Base-by-base conservation (phyloP, 1,139 yeast species). In the Hyphopichia buzzinii region DNA sequence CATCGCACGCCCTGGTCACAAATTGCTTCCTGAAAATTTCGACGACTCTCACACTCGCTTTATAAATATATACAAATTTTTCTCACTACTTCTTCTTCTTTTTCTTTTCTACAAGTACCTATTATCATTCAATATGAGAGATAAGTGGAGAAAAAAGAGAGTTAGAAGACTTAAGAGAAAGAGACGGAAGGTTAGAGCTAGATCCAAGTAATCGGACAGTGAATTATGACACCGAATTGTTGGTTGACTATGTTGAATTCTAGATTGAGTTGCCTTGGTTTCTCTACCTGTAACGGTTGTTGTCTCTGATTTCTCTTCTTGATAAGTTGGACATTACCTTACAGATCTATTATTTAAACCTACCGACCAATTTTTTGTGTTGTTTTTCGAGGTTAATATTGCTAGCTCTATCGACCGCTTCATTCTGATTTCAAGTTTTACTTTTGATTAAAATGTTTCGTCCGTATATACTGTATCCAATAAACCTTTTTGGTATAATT, bases 131-230 rank as follows among this genome's bases (percentile, higher is more conserved):
- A 69, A 54, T 49, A 84, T 84, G 95, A 84, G 95, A 82, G 79
- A 81, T 76, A 84, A 84, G 83, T 87, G 96, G 97, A 88, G 96
- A 87, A 89, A 89, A 85, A 89, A 89, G 95, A 88, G 97, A 88
- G 95, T 84, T 77, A 88, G 97, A 87, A 87, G 96, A 87, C 87
- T 89, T 71, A 89, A 89, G 85, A 86, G 96, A 84, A 89, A 89
- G 95, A 85, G 97, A 84, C 95, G 97, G 95, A 88, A 88, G 95
- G 96, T 89, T 65, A 86, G 97, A 86, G 97, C 97, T 76, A 87
- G 97, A 87, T 84, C 92, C 79, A 84, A 84, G 83, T 84, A 83
- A 83, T 78, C 85, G 82, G 78, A 72, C 75, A 62, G 48, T 33
- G 23, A 24, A 33, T 26, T 23, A 12, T 31, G 23, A 19, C 23